phyloP scores from a whole-genome alignment of 306 rosid species.

The Acacia acuminata region DNA sequence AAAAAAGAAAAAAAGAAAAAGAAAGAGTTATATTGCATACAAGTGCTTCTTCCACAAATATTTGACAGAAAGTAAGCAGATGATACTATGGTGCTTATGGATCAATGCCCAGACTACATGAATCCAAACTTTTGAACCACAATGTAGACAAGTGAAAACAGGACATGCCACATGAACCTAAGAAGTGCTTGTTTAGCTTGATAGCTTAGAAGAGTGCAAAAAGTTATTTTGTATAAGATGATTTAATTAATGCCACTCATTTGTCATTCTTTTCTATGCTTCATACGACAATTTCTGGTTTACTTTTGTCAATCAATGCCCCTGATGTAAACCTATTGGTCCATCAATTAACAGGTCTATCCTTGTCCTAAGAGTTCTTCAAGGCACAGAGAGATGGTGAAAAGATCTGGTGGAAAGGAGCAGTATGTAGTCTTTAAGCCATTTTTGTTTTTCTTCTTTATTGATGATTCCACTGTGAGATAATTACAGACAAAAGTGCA shows the following conservation, averaged over 20 bases:
- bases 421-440: constrained; percentile 59
- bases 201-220: neutral
- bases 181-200: neutral
- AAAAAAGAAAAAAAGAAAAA: neutral
- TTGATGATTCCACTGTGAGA: constrained; percentile 11
- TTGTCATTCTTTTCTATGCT: constrained; percentile 5
- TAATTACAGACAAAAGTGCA: neutral
- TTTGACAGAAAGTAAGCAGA: neutral
- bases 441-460: constrained; percentile 8
- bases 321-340: constrained; percentile 34
- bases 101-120: neutral
- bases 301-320: constrained; percentile 13
- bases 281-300: constrained; percentile 19
- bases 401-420: constrained; percentile 78
- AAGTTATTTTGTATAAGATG: neutral
- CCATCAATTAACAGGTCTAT: constrained; percentile 60
- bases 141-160: neutral
- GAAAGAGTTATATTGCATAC: neutral
- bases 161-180: neutral
- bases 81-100: neutral
- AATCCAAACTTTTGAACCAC: neutral
- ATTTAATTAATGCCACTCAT: constrained; percentile 4
- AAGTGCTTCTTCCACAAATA: neutral
- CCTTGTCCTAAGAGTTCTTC: constrained; percentile 96
- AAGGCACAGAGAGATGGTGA: constrained; percentile 81